A percentile compares a stretch with the other conserved stretches of the same genome.
phyloP scores from a whole-genome alignment of 2,329 filamentous ascomycete species.

The Colletotrichum neosansevieriae region DNA sequence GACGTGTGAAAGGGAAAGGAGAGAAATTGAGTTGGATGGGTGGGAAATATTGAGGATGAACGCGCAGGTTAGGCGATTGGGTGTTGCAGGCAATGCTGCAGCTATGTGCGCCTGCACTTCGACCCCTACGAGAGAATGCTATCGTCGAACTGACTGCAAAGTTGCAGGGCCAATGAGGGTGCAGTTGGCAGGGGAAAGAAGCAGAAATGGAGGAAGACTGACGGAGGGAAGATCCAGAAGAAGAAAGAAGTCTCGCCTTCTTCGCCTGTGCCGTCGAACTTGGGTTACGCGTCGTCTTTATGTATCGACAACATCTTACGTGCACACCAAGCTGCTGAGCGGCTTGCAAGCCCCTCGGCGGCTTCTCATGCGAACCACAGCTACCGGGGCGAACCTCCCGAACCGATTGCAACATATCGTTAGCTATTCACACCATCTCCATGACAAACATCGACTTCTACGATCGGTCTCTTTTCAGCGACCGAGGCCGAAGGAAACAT shows the following conservation, averaged over 20 bases:
- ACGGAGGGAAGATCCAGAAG: neutral
- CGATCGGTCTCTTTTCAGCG: neutral
- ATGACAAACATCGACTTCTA: neutral
- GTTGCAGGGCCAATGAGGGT: neutral
- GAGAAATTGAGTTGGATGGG: neutral
- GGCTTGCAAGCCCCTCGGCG: slow-evolving; percentile 16
- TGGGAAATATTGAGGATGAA: slow-evolving; percentile 4
- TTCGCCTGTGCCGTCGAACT: neutral
- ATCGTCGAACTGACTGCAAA: neutral
- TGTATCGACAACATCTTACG: slow-evolving; percentile 6
- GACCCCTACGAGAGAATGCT: slow-evolving; percentile 1
- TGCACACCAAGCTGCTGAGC: neutral
- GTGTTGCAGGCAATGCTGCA: slow-evolving; percentile 12
- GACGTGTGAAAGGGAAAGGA: neutral
- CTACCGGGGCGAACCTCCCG: slow-evolving; percentile 13
- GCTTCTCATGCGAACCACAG: slow-evolving; percentile 16
- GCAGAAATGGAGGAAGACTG: neutral
- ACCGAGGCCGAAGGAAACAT: neutral
- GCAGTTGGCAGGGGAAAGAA: neutral
- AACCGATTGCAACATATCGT: slow-evolving; percentile 16
- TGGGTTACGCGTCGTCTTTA: slow-evolving; percentile 24
- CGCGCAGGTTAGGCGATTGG: neutral
- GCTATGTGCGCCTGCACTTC: slow-evolving; percentile 27
- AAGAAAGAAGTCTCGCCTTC: neutral
- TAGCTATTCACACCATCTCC: slow-evolving; percentile 23